phyloP scores from a whole-genome alignment of 371 early-diverging fungal species.

The Mortierella sp. region DNA sequence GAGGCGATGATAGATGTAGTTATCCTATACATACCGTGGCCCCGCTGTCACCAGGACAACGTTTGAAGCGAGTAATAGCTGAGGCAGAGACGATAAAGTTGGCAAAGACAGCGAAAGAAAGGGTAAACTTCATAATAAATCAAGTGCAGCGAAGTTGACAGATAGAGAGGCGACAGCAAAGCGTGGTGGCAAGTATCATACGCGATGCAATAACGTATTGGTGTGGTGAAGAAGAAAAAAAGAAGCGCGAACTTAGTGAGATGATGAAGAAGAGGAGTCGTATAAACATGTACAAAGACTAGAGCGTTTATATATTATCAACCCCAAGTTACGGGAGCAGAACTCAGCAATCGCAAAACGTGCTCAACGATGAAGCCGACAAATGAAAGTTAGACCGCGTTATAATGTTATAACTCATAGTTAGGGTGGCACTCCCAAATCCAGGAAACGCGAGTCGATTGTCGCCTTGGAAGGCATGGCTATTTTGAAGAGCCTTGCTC shows the following conservation, averaged over 20 bases:
- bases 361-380: neutral
- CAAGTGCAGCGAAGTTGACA: neutral
- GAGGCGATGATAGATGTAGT: neutral
- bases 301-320: no score
- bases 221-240: slow-evolving; percentile 4
- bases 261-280: neutral
- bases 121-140: slow-evolving; percentile 19
- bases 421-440: neutral
- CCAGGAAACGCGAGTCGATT: neutral
- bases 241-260: neutral
- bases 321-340: no score
- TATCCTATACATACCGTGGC: neutral
- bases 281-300: neutral
- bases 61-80: neutral
- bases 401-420: neutral
- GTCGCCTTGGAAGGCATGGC: neutral
- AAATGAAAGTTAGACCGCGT: neutral
- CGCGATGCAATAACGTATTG: neutral
- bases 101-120: slow-evolving; percentile 6
- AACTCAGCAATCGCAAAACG: no score
- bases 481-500: neutral
- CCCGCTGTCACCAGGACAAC: slow-evolving; percentile 1
- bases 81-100: slow-evolving; percentile 6
- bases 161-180: neutral
- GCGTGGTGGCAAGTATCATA: no score